Conservation (phyloP, 352 stramenopile genomes). For the Hyaloperonospora brassicae region DNA sequence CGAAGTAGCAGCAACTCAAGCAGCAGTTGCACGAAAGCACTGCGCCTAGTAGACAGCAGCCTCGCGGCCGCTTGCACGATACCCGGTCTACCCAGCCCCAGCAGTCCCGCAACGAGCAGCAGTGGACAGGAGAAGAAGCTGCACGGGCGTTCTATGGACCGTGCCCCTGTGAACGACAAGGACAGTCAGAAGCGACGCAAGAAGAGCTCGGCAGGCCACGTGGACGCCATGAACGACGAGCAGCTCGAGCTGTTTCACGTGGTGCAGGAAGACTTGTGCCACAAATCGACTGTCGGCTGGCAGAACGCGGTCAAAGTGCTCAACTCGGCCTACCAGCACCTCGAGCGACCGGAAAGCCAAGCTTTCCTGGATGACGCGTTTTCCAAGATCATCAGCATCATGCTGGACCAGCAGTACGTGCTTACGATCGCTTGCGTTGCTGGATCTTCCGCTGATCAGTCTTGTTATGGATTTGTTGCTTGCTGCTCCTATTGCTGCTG, state of each 20-base stretch:
- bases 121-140: constrained; percentile 48
- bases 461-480: constrained; percentile 1
- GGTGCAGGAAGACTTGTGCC: constrained; percentile 77
- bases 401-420: constrained; percentile 86
- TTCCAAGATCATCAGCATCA: constrained; percentile 79
- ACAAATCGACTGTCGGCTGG: constrained; percentile 86
- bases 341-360: constrained; percentile 66
- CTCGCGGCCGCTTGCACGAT: constrained; percentile 31
- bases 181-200: constrained; percentile 63
- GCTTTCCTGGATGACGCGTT: constrained; percentile 74
- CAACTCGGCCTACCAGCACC: constrained; percentile 57
- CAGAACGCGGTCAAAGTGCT: constrained; percentile 85
- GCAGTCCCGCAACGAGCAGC: constrained; percentile 28
- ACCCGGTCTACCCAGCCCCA: constrained; percentile 21
- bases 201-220: constrained; percentile 30
- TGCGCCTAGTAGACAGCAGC: constrained; percentile 20
- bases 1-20: constrained; percentile 3
- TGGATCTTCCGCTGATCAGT: not conserved
- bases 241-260: constrained; percentile 77
- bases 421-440: not conserved
- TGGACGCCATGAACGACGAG: constrained; percentile 71
- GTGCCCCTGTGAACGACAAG: constrained; percentile 33
- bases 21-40: constrained; percentile 5
- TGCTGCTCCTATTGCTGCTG: constrained; percentile 3
- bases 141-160: constrained; percentile 50